Base-by-base conservation (phyloP, 2,329 filamentous ascomycete species). In the Colletotrichum horii region DNA sequence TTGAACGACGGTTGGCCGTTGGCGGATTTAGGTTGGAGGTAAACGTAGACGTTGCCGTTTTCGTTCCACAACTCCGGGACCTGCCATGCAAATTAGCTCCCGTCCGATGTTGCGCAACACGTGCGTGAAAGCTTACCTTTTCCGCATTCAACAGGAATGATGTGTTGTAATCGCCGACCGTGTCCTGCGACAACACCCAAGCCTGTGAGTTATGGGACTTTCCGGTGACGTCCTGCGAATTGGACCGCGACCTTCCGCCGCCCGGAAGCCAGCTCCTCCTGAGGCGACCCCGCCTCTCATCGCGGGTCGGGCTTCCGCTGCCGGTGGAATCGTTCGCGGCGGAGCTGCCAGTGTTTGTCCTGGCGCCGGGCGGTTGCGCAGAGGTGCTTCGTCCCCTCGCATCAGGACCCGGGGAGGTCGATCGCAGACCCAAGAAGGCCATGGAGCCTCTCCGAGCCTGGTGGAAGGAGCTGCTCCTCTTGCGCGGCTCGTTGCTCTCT, bases 51-150 rank as follows among this genome's bases (percentile, higher is more conserved):
- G 76, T 88, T 88, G 52, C 90, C 91, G 67, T 82, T 84, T 70
- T 93, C 91, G 77, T 92, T 90, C 92, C 92, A 94, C 24, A 94
- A 83, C 81, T 94, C 92, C 3, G 92, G 91, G 6, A 93, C 90
- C 91, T 92, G 74, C 15, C 55, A 66, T 55, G 60, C 74, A 43
- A 32, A 26, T 76, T 66, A 76, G 65, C 52, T 38, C 32, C 48
- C 74, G 65, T 70, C 55, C 61, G 62, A 64, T 79, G 71, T 68
- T 76, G 36, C 38, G 76, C 77, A 26, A 69, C 52, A 71, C 38
- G 62, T 36, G n/a, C 52, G 68, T 69, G n/a, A 48, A 64, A 72
- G n/a, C 80, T 78, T 80, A 91, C 90, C 85, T 89, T 91, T 78
- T 93, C 90, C 24, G 87, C 89, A 58, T 88, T 89, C 26, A 85